These are phyloP conservation scores for Pythium plurisporium DNA, from an alignment of 352 stramenopile genomes.

Conservation along the genomic window DNA sequence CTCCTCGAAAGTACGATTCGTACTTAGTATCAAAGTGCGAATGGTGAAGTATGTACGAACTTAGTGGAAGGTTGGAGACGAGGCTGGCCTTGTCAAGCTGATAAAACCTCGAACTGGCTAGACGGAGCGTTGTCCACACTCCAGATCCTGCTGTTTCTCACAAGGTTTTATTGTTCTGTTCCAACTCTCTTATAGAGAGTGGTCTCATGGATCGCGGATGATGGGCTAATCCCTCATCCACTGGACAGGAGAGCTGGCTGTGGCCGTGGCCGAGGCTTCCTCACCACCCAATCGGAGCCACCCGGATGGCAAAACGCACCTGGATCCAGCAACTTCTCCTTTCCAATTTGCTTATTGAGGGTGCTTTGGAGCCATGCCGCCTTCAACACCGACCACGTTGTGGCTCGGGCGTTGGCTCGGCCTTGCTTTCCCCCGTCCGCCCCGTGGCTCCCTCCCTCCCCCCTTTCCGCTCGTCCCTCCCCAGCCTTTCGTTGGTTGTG, in stretches of 20 bases:
- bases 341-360: conserved; percentile 7
- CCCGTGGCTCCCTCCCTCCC: neutral
- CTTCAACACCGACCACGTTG: conserved; percentile 9
- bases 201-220: neutral
- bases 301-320: neutral
- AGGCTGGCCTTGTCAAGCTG: conserved; percentile 9
- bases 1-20: conserved; percentile 6
- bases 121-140: neutral
- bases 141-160: too few species aligned
- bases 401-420: conserved; percentile 2
- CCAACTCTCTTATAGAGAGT: conserved; percentile 19
- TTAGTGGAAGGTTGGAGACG: neutral
- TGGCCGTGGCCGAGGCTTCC: conserved; percentile 8
- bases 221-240: conserved; percentile 12
- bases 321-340: conserved; percentile 9
- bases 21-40: conserved; percentile 5
- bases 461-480: conserved; percentile 2
- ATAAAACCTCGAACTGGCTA: conserved; percentile 16
- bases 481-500: conserved; percentile 17
- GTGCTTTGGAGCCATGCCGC: conserved; percentile 14
- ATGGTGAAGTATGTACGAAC: neutral
- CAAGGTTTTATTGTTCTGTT: conserved; percentile 12
- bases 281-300: conserved; percentile 19
- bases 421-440: neutral
- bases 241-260: conserved; percentile 8